These are phyloP conservation scores for Petrea volubilis DNA, from an alignment of 257 asterid species.

Conservation along the genomic window DNA sequence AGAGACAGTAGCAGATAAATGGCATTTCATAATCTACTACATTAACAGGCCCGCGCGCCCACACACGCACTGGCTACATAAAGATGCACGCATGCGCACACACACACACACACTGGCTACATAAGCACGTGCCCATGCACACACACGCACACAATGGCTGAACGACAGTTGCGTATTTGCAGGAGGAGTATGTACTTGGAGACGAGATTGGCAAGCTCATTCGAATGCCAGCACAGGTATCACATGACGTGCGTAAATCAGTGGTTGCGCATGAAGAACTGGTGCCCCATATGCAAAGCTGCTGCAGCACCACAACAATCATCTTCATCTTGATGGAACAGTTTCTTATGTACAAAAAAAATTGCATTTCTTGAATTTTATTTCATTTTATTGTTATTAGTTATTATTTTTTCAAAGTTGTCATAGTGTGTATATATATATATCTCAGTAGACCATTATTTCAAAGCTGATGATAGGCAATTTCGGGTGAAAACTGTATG, in stretches of 20 bases:
- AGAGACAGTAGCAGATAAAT: too few species aligned
- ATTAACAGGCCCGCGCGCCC: too few species aligned
- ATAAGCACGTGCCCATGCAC: too few species aligned
- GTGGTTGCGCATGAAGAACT: slow-evolving; percentile 81
- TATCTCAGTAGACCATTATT: slow-evolving; percentile 6
- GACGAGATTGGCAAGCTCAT: slow-evolving; percentile 74
- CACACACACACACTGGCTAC: too few species aligned
- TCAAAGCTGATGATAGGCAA: slow-evolving; percentile 5
- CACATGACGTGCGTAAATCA: slow-evolving; percentile 61
- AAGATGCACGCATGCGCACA: too few species aligned
- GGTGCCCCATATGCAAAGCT: slow-evolving; percentile 97
- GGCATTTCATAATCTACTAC: too few species aligned
- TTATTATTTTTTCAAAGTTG: neutral
- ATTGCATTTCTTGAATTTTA: neutral
- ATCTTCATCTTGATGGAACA: slow-evolving; percentile 12
- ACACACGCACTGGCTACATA: too few species aligned
- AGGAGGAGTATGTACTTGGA: slow-evolving; percentile 78
- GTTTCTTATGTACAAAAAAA: slow-evolving; percentile 1
- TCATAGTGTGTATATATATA: slow-evolving; percentile 3
- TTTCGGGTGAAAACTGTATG: slow-evolving; percentile 20
- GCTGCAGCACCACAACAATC: slow-evolving; percentile 37
- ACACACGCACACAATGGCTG: too few species aligned
- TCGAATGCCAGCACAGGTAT: slow-evolving; percentile 72
- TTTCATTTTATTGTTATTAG: neutral
- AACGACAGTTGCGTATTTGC: slow-evolving; percentile 30